These are phyloP conservation scores for Zasmidium cellare DNA, from an alignment of 2,329 filamentous ascomycete genomes.

Conservation along the genomic window DNA sequence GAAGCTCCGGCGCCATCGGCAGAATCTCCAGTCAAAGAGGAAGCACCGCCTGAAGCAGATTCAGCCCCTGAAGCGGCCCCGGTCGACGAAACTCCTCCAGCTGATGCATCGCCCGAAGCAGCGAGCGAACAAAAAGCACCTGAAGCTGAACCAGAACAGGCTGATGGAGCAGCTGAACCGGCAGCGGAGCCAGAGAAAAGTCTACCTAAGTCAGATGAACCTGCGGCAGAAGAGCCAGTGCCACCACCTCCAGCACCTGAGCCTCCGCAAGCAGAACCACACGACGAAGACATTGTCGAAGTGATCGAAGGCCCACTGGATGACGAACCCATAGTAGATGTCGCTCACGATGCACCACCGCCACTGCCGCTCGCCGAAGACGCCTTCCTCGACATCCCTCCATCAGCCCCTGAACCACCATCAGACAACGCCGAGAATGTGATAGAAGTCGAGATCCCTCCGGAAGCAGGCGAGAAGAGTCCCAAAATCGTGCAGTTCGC, in stretches of 20 bases:
- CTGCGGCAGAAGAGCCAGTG: not conserved
- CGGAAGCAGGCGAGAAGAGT: slow-evolving; percentile 17
- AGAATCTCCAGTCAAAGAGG: slow-evolving; percentile 9
- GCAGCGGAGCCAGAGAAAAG: not conserved
- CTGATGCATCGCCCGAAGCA: not conserved
- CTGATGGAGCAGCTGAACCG: not conserved
- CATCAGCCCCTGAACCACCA: slow-evolving; percentile 14
- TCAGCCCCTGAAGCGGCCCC: not conserved
- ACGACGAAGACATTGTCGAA: not conserved
- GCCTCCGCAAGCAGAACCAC: not conserved
- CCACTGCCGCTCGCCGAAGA: not conserved
- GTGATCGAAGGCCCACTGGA: not conserved
- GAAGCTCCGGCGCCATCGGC: not conserved
- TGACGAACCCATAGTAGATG: not conserved
- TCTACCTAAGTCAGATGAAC: too few species aligned
- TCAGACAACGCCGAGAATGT: not conserved
- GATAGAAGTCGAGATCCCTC: slow-evolving; percentile 3
- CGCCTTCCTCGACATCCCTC: not conserved
- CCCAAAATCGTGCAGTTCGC: slow-evolving; percentile 31
- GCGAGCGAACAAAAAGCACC: not conserved
- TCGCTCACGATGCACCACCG: not conserved
- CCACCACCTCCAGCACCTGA: not conserved
- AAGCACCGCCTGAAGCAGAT: not conserved
- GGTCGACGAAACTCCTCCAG: not conserved
- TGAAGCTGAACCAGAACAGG: not conserved